Evolutionary conservation across 2,329 filamentous ascomycete genomes (phyloP), one percentile per base, ranked within the genome.

Genomic region (Fusarium mexicanum): DNA sequence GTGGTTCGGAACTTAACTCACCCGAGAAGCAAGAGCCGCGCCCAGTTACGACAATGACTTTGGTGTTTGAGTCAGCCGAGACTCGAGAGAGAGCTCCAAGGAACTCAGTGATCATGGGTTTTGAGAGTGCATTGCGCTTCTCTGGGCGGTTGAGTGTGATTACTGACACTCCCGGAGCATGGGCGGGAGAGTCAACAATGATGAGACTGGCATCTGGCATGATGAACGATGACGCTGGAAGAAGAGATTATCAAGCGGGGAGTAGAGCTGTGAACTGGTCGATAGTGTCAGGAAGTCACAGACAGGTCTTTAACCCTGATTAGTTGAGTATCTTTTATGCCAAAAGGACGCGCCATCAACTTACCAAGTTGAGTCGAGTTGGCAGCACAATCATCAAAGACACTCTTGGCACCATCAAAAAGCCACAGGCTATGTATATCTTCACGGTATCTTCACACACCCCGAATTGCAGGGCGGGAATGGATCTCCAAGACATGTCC

Each of bases 61-160:
- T 78, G 50, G 85, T 78, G 8, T 57, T 37, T 53, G 71, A 37
- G 57, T 78, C 71, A 24, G 41, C 50, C 16, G 72, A 79, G 29
- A 73, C 71, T 24, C 48, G 61, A 55, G 55, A 74, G 41, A 83
- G 77, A 58, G 77, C 74, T 16, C 57, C 70, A 22, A 85, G 76
- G 9, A 89, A 79, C 53, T 88, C 83, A 64, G 78, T 76, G 71
- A 89, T 86, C 81, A 90, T 85, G 53, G 80, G 78, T 62, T 84
- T 82, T 5, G 88, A 90, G 65, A 91, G 85, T 16, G 89, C 88
- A 83, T 91, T 91, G 63, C 88, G 84, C 78, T 91, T 90, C 51
- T 84, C 82, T 5, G 87, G 88, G 6, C 89, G 84, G 79, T 89
- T 87, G 68, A 90, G 40, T 31, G 40, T 33, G 11, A 66, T 50